These are phyloP conservation scores for Lachnellula cervina DNA, from an alignment of 2,329 filamentous ascomycete genomes.

Conservation along the genomic window DNA sequence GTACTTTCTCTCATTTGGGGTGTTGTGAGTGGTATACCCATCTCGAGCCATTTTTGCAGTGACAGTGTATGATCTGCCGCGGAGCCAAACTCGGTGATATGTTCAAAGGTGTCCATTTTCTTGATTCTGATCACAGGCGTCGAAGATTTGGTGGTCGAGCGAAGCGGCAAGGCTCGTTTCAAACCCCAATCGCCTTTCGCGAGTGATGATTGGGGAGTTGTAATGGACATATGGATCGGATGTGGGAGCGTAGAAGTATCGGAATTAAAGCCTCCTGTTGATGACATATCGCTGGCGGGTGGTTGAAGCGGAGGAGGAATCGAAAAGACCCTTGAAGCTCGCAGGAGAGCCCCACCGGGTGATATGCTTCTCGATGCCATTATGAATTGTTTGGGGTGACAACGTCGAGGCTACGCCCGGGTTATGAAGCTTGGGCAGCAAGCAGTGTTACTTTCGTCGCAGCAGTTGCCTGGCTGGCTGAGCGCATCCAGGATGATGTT, in stretches of 20 bases:
- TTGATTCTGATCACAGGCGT: conserved; percentile 73
- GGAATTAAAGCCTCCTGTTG: conserved; percentile 48
- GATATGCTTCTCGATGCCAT: conserved; percentile 42
- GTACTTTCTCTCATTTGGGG: conserved; percentile 30
- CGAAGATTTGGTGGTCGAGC: conserved; percentile 65
- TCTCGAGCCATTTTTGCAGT: conserved; percentile 79
- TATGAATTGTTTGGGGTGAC: neutral
- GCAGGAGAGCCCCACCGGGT: conserved; percentile 66
- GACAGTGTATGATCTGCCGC: conserved; percentile 77
- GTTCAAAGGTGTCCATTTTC: conserved; percentile 77
- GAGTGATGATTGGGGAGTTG: conserved; percentile 68
- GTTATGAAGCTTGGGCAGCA: neutral
- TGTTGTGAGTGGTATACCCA: conserved; percentile 66
- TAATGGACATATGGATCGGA: conserved; percentile 80
- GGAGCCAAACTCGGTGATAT: conserved; percentile 83
- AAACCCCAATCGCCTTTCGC: conserved; percentile 85
- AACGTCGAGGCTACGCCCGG: neutral
- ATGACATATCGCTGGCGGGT: conserved; percentile 48
- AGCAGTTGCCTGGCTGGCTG: neutral
- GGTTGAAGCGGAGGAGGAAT: conserved; percentile 70
- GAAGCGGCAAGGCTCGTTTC: conserved; percentile 76
- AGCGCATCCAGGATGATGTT: neutral
- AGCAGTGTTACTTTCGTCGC: neutral
- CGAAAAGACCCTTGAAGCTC: conserved; percentile 85
- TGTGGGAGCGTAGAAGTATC: conserved; percentile 68